Percentiles rank a stretch among this genome's conserved stretches.
Conservation (phyloP, 805 yeast genomes). For the Candida boleticola region DNA sequence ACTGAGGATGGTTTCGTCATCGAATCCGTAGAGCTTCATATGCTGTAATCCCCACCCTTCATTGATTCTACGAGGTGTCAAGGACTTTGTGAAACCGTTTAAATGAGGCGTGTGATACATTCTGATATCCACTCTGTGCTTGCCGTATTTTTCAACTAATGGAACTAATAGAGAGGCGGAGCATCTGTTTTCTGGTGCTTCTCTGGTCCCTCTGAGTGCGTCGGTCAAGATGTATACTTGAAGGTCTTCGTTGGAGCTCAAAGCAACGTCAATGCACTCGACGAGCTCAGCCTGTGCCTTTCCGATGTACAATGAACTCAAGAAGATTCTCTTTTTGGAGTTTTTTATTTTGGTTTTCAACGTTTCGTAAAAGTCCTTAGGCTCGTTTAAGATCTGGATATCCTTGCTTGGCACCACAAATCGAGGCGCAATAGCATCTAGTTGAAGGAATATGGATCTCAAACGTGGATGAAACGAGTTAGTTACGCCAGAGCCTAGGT, state of each 20-base stretch:
- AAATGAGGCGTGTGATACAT: constrained; percentile 89
- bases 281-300: constrained; percentile 76
- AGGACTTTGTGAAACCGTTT: constrained; percentile 57
- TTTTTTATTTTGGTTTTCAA: constrained; percentile 58
- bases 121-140: constrained; percentile 69
- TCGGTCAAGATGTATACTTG: constrained; percentile 76
- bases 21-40: constrained; percentile 96
- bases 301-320: constrained; percentile 87
- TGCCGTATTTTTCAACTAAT: constrained; percentile 62
- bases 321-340: constrained; percentile 69
- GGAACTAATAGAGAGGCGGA: constrained; percentile 74
- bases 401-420: constrained; percentile 57
- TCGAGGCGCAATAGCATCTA: constrained; percentile 66
- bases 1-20: constrained; percentile 78
- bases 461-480: constrained; percentile 44
- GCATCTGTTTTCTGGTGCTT: constrained; percentile 67
- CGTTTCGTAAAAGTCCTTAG: constrained; percentile 66
- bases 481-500: constrained; percentile 14
- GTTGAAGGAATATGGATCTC: constrained; percentile 44
- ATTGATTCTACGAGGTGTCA: constrained; percentile 81
- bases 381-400: constrained; percentile 61
- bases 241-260: constrained; percentile 56
- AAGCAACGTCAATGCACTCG: constrained; percentile 57
- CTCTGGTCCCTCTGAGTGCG: constrained; percentile 90
- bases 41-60: constrained; percentile 95